These are phyloP conservation scores for Pinus albicaulis DNA, from an alignment of 75 land plant genomes.

Conservation along the genomic window DNA sequence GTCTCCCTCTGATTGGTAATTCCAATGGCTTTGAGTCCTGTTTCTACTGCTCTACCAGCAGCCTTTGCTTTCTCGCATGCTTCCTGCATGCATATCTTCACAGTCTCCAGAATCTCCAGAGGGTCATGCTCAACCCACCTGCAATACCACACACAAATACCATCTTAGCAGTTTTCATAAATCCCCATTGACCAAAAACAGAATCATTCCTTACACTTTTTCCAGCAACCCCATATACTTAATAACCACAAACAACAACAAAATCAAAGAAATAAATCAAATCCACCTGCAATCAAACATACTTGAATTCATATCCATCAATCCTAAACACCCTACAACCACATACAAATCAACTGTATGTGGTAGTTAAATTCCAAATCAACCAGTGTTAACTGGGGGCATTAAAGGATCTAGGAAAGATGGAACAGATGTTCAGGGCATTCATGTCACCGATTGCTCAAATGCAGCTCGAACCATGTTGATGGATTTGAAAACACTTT, in stretches of 20 bases:
- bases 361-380: too few species aligned
- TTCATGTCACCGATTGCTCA: constrained; percentile 97
- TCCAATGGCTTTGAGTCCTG: constrained; percentile 81
- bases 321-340: too few species aligned
- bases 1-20: constrained; percentile 99
- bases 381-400: constrained; percentile 94
- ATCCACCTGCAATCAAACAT: too few species aligned
- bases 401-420: constrained; percentile 6
- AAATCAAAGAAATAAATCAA: neutral
- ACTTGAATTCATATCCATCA: too few species aligned
- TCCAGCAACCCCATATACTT: neutral
- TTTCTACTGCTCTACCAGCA: constrained; percentile 50
- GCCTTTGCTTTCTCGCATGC: constrained; percentile 76
- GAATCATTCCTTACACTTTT: neutral
- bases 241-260: neutral
- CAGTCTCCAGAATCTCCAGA: constrained; percentile 87
- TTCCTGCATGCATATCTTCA: constrained; percentile 65
- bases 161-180: neutral
- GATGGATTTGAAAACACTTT: constrained; percentile 79
- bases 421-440: constrained; percentile 20
- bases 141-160: neutral
- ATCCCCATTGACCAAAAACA: neutral
- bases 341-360: too few species aligned
- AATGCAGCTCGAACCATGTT: constrained; percentile 96
- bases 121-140: constrained; percentile 99